Base-by-base conservation (phyloP, 2,329 filamentous ascomycete species). In the Fonsecaea nubica region DNA sequence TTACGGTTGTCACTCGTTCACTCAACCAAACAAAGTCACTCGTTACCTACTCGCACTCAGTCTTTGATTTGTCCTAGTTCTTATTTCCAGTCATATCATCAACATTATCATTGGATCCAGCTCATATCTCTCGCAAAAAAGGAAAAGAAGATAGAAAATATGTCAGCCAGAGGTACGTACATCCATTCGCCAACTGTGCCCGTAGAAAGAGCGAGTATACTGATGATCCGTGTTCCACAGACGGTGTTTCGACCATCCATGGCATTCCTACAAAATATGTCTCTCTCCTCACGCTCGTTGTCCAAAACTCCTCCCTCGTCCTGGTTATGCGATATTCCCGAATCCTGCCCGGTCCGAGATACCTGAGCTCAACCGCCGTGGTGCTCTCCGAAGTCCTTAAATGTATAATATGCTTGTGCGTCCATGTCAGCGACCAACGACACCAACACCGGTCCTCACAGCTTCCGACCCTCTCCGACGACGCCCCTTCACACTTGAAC, bases 371-470 rank as follows among this genome's bases (percentile, higher is more conserved):
- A 45, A 98, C 94, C 10, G 93, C 94, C 38, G 92, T 99, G 60
- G 92, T 98, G 76, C 84, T 98, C 70, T 95, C 93, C 78, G 95
- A 99, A 80, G 86, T 97, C 58, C 86, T 97, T 74, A 98, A 98
- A 80, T 86, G 97, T 48, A 86, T 89, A 45, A 88, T 97, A 64
- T 95, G 91, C 72, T 82, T 97, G 45, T 92, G 90, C 5, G 89
- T 97, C 77, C 91, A 92, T 57, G 85, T 97, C 58, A 92, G 95
- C 82, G 93, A 97, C 36, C 67, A 68, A 50, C 60, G 58, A 9
- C 56, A 62, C 36, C 63, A 64, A 4, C 56, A 42, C 12, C 58
- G 61, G n/a, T 64, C 62, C 50, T 62, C 64, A 15, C 45, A 12
- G 48, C 57, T 66, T 10, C 65, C 65, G 1, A 63, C 66, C 10